These are phyloP conservation scores for Sphenostylis stenocarpa DNA, from an alignment of 306 rosid species.

Conservation along the genomic window DNA sequence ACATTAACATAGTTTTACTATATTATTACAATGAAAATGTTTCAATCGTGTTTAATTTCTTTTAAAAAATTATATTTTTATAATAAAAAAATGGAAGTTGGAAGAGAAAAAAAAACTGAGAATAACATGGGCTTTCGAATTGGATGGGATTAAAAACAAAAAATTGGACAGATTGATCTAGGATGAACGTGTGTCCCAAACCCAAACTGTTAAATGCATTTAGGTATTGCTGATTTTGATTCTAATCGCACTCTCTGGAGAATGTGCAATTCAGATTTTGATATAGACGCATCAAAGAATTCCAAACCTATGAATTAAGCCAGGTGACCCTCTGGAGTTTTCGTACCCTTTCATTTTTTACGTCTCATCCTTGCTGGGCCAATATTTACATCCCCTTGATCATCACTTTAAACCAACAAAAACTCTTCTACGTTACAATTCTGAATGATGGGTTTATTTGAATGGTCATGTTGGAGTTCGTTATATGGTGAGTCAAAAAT, in stretches of 20 bases:
- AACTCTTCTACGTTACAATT: neutral
- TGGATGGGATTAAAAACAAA: no score
- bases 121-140: no score
- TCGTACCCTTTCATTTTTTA: neutral
- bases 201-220: neutral
- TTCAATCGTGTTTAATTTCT: no score
- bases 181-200: neutral
- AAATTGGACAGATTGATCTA: neutral
- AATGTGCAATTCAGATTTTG: neutral
- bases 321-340: neutral
- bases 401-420: neutral
- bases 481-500: slow-evolving; percentile 15
- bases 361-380: neutral
- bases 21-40: no score
- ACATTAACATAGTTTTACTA: no score
- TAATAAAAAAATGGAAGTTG: no score
- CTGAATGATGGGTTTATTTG: no score
- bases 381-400: neutral
- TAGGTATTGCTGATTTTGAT: neutral
- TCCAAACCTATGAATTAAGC: neutral
- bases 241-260: neutral
- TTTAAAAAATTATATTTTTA: no score
- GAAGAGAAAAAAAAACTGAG: no score
- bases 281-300: neutral
- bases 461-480: no score